Evolutionary conservation across 169 alveolate species (phyloP), one percentile per base, ranked within the genome.

Genomic region (Cyclospora cayetanensis): DNA sequence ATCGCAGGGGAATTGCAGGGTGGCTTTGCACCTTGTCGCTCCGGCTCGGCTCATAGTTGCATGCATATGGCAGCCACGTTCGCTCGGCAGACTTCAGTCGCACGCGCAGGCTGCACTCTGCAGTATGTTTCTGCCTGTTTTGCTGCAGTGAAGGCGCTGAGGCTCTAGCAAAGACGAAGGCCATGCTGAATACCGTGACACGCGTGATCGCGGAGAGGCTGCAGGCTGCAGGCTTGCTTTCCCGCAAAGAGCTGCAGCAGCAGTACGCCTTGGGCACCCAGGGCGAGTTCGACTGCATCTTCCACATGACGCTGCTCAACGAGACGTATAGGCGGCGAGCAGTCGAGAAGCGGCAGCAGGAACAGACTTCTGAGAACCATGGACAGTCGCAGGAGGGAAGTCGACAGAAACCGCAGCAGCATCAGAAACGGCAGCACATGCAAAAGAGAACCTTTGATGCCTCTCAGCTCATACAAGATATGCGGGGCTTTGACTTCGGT

Each of bases 401-500:
- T n/a, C 80, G 37, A 29, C 46, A 68, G 43, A 42, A 68, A 29
- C 80, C 31, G 80, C 43, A 25, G 50, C 80, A 68, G 46, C 80
- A 29, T 31, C 27, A 5, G 43, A 9, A 25, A 22, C n/a, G 52
- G 80, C 5, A 68, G 43, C 46, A 68, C 11, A 42, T 5, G n/a
- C 4, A 15, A 25, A 29, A 50, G 7, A 50, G 27, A 4, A 25
- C 5, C 11, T 68, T 68, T 68, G 80, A 68, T 18, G 80, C 52
- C 15, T 2, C 52, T 68, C 46, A 68, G 27, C 52, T 68, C 31
- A 25, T 68, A 5, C 52, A 29, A 34, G 80, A 68, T 34, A 68
- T 68, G 80, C 4, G 80, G 52, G 80, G 80, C 1, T 68, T 68
- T 29, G 80, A 68, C 52, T 68, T 68, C 18, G 80, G 80, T 9